Evolutionary conservation across 1,139 yeast species (phyloP).

Genomic region (Yamadazyma blattariae): DNA sequence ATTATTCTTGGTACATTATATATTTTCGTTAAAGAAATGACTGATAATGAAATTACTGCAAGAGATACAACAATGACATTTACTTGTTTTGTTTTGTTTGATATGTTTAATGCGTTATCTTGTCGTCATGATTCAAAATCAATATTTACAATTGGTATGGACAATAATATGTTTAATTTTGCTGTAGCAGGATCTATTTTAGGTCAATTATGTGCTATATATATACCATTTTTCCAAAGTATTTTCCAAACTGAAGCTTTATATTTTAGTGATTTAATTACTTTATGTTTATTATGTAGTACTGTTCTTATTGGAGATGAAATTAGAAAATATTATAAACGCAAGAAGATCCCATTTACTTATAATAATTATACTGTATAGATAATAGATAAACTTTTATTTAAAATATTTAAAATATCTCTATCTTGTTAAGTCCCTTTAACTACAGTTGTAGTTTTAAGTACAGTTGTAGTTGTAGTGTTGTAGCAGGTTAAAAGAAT

Average conservation of each 20-base stretch:
- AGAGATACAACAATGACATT: constrained; percentile 99
- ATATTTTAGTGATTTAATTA: constrained; percentile 60
- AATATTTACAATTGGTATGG: constrained; percentile 72
- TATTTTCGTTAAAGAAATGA: constrained; percentile 82
- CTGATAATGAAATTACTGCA: constrained; percentile 75
- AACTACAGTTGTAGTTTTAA: neutral
- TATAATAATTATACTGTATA: constrained; percentile 4
- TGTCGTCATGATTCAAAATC: constrained; percentile 88
- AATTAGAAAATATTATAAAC: constrained; percentile 47
- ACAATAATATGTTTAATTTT: constrained; percentile 83
- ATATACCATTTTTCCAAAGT: constrained; percentile 85
- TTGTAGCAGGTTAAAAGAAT: too few relatives aligned
- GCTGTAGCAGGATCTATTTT: constrained; percentile 87
- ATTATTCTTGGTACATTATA: constrained; percentile 79
- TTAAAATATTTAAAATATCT: neutral
- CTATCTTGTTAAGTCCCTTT: neutral
- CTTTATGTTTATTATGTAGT: constrained; percentile 63
- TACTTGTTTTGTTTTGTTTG: constrained; percentile 91
- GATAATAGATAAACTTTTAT: neutral
- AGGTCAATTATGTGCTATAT: constrained; percentile 93
- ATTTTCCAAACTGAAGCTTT: constrained; percentile 94
- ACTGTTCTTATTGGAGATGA: constrained; percentile 87
- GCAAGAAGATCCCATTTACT: constrained; percentile 14
- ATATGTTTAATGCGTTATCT: constrained; percentile 92
- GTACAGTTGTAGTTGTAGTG: too few relatives aligned